A percentile compares a stretch with the other conserved stretches of the same genome.
These are phyloP conservation scores for Podospora pseudoanserina DNA, from an alignment of 495 filamentous ascomycete species.

Conservation along the genomic window DNA sequence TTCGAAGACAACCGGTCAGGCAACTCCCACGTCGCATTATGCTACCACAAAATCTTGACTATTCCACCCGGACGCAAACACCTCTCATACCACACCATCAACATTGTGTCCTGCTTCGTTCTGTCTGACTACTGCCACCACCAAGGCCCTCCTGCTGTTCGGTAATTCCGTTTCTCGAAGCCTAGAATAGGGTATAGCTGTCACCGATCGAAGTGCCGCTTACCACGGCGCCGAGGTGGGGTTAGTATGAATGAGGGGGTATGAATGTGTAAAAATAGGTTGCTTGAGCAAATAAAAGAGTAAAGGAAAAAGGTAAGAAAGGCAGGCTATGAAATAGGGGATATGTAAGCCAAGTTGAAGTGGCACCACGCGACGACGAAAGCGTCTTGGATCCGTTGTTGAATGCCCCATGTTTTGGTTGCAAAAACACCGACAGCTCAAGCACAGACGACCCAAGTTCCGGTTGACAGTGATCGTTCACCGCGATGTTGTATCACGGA, in stretches of 20 bases:
- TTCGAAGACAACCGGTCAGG: background rate
- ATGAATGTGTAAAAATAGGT: background rate
- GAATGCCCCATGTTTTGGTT: constrained; percentile 78
- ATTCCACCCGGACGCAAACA: background rate
- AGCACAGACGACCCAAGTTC: constrained; percentile 46
- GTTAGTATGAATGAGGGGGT: background rate
- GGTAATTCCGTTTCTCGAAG: background rate
- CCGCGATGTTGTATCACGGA: constrained; percentile 50
- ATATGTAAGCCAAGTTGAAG: constrained; percentile 63
- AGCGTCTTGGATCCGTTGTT: constrained; percentile 72
- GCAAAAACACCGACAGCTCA: constrained; percentile 71
- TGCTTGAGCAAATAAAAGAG: background rate
- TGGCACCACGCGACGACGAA: constrained; percentile 59
- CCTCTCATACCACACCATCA: background rate
- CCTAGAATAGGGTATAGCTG: background rate
- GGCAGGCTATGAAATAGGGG: constrained; percentile 33
- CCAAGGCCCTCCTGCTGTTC: no score
- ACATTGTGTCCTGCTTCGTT: background rate
- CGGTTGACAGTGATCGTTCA: constrained; percentile 33
- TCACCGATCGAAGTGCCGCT: background rate
- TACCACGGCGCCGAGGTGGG: background rate
- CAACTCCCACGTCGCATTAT: background rate
- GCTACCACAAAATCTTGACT: background rate
- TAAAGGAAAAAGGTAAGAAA: constrained; percentile 16
- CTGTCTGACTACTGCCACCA: background rate